Evolutionary conservation across 768 basidiomycete genomes (phyloP).

Genomic region (Rhizopogon roseolus): DNA sequence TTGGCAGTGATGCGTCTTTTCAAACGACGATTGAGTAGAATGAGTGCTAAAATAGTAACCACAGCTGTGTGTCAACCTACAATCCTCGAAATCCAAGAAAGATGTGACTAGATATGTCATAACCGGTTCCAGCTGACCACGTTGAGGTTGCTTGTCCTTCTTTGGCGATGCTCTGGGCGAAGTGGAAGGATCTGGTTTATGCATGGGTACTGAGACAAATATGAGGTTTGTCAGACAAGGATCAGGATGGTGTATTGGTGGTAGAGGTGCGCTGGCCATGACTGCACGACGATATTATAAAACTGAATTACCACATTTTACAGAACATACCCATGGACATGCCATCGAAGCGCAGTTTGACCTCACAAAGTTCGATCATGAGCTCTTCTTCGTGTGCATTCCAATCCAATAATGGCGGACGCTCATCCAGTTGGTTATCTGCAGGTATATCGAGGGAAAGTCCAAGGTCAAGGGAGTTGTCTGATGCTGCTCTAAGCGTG

Average conservation of each 20-base stretch:
- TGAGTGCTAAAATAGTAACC: constrained; percentile 19
- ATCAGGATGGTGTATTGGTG: constrained; percentile 36
- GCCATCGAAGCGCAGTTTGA: constrained; percentile 47
- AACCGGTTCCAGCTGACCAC: constrained; percentile 21
- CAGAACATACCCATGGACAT: constrained; percentile 34
- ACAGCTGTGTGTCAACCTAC: constrained; percentile 31
- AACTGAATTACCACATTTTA: not conserved
- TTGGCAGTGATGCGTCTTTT: constrained; percentile 31
- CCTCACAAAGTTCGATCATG: constrained; percentile 56
- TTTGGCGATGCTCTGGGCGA: constrained; percentile 21
- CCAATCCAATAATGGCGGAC: constrained; percentile 30
- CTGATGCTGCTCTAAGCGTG: constrained; percentile 16
- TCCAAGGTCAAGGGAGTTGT: constrained; percentile 39
- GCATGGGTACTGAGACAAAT: constrained; percentile 40
- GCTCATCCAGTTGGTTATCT: constrained; percentile 17
- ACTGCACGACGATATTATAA: constrained; percentile 22
- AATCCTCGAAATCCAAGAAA: constrained; percentile 58
- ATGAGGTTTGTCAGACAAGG: constrained; percentile 37
- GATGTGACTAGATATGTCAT: constrained; percentile 45
- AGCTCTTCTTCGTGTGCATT: constrained; percentile 59
- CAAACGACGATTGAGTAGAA: constrained; percentile 31
- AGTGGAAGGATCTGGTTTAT: constrained; percentile 18
- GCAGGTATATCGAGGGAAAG: constrained; percentile 21
- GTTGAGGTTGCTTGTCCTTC: constrained; percentile 19
- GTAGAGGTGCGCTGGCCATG: constrained; percentile 38